These are phyloP conservation scores for Brachypodium distachyon DNA, from an alignment of 202 grass and related monocot genomes.

Conservation along the genomic window DNA sequence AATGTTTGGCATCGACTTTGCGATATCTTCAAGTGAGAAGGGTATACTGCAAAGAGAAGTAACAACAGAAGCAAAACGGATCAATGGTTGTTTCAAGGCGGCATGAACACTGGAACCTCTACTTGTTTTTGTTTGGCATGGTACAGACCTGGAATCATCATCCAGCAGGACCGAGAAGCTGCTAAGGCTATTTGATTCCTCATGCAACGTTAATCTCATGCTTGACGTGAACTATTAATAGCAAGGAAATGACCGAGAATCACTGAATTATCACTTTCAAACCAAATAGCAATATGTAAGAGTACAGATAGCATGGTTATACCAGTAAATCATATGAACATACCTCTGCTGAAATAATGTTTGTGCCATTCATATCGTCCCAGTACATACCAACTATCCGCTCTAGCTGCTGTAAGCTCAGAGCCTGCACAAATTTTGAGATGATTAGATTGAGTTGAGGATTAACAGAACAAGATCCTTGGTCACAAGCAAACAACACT, in stretches of 20 bases:
- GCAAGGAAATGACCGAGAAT: background rate
- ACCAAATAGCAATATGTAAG: background rate
- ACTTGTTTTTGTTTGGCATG: background rate
- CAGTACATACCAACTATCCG: constrained; percentile 82
- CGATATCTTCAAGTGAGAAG: constrained; percentile 65
- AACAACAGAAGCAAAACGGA: background rate
- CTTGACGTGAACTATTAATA: constrained; percentile 52
- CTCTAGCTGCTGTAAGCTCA: constrained; percentile 79
- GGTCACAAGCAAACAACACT: constrained; percentile 8
- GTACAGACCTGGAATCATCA: constrained; percentile 75
- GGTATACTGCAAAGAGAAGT: constrained; percentile 55
- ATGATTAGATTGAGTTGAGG: background rate
- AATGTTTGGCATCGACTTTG: constrained; percentile 55
- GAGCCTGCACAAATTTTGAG: constrained; percentile 45
- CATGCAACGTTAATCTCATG: constrained; percentile 65
- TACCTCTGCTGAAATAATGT: constrained; percentile 59
- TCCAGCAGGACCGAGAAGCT: constrained; percentile 63
- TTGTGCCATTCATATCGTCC: constrained; percentile 77
- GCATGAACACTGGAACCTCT: background rate
- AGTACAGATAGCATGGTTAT: background rate
- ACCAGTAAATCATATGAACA: background rate
- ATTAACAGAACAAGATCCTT: background rate
- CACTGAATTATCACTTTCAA: background rate
- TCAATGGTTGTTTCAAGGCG: background rate
- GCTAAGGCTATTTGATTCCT: constrained; percentile 60